phyloP scores from a whole-genome alignment of 2,329 filamentous ascomycete genomes.

The Colletotrichum plurivorum region DNA sequence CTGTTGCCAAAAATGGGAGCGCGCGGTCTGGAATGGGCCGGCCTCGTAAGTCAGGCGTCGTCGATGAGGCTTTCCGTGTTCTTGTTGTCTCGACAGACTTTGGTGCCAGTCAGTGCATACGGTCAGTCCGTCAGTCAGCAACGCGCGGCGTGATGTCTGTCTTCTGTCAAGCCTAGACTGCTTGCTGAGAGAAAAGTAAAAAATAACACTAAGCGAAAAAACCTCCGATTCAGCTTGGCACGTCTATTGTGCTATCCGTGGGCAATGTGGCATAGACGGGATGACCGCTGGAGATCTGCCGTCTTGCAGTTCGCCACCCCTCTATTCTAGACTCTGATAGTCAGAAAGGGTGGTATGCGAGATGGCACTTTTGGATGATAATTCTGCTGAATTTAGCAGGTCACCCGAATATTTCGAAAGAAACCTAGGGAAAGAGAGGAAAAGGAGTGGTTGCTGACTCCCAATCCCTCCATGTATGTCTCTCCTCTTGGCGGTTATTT shows the following conservation, averaged over 20 bases:
- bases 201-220: background rate
- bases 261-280: conserved; percentile 2
- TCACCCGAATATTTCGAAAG: conserved; percentile 9
- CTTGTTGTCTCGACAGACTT: conserved; percentile 15
- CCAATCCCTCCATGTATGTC: background rate
- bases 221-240: conserved; percentile 21
- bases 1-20: conserved; percentile 29
- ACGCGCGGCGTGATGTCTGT: conserved; percentile 13
- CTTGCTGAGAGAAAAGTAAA: conserved; percentile 10
- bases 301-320: conserved; percentile 13
- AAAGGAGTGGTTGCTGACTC: background rate
- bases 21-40: conserved; percentile 26
- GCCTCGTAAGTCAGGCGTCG: conserved; percentile 3
- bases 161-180: background rate
- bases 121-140: conserved; percentile 20
- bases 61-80: conserved; percentile 13
- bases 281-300: conserved; percentile 16
- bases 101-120: conserved; percentile 34
- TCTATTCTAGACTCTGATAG: conserved; percentile 29
- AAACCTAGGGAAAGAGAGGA: background rate
- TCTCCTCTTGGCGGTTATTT: conserved; percentile 20
- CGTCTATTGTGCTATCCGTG: conserved; percentile 18
- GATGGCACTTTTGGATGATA: background rate
- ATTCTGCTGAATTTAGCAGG: conserved; percentile 12
- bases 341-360: conserved; percentile 11